phyloP scores from a whole-genome alignment of 2,329 filamentous ascomycete genomes.

The Cordyceps fumosorosea region DNA sequence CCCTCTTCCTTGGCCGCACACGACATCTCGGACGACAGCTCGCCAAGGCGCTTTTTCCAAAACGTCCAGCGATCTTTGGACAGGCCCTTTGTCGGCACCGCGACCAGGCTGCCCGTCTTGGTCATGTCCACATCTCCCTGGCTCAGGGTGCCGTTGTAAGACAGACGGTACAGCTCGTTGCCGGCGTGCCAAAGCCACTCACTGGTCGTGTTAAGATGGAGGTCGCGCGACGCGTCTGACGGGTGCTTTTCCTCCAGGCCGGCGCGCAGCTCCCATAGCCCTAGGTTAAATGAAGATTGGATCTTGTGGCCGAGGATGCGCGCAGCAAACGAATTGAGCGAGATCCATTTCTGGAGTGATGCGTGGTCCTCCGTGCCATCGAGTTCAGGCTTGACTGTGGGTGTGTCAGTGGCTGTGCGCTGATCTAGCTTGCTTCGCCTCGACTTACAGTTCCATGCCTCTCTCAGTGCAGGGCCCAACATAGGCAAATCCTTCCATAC shows the following conservation, averaged over 20 bases:
- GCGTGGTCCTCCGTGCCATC: constrained; percentile 18
- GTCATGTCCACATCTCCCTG: constrained; percentile 17
- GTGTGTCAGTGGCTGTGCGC: not conserved
- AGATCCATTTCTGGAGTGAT: constrained; percentile 22
- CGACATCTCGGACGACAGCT: constrained; percentile 16
- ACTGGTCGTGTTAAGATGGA: constrained; percentile 13
- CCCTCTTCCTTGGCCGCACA: constrained; percentile 13
- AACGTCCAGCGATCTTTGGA: constrained; percentile 24
- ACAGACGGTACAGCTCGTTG: constrained; percentile 18
- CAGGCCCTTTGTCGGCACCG: constrained; percentile 16
- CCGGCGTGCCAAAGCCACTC: constrained; percentile 28
- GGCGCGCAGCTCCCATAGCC: constrained; percentile 25
- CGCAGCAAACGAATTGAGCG: constrained; percentile 28
- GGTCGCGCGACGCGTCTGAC: constrained; percentile 4
- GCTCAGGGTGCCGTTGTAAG: constrained; percentile 14
- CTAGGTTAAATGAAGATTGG: constrained; percentile 22
- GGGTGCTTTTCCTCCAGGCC: constrained; percentile 23
- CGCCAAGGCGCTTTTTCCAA: constrained; percentile 24
- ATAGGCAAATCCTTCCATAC: constrained; percentile 27
- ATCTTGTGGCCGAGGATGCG: constrained; percentile 22
- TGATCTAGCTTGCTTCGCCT: not conserved
- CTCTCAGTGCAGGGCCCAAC: constrained; percentile 24
- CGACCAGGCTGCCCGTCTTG: constrained; percentile 17
- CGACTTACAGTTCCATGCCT: constrained; percentile 24
- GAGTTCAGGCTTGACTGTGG: constrained; percentile 20